Evolutionary conservation across 108 stramenopile genomes (phyloP).

Genomic region (Chaetoceros tenuissimus): DNA sequence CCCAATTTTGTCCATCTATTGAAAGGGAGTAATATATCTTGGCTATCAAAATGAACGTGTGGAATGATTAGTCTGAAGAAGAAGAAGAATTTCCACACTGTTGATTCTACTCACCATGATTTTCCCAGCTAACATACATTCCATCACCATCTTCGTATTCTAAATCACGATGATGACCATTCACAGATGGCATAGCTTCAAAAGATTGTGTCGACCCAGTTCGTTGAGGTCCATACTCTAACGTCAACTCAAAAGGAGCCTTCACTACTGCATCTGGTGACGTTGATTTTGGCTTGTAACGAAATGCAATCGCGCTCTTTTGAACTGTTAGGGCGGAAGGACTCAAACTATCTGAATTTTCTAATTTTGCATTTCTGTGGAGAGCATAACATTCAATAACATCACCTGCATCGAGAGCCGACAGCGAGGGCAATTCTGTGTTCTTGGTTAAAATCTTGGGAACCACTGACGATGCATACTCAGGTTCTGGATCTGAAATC

Average conservation of each 20-base stretch:
- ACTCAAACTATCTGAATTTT: slow-evolving; percentile 16
- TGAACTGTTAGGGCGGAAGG: slow-evolving; percentile 8
- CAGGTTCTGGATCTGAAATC: too few species aligned
- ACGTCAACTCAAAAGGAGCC: slow-evolving; percentile 51
- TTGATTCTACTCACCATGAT: slow-evolving; percentile 67
- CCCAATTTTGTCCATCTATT: slow-evolving; percentile 9
- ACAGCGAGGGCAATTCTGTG: not conserved
- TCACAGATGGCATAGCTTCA: slow-evolving; percentile 51
- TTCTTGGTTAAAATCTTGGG: not conserved
- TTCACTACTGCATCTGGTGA: not conserved
- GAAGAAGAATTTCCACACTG: too few species aligned
- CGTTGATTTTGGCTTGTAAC: slow-evolving; percentile 13
- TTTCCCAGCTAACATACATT: slow-evolving; percentile 58
- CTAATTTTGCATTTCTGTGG: slow-evolving; percentile 43
- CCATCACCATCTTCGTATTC: slow-evolving; percentile 4
- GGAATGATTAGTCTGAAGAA: too few species aligned
- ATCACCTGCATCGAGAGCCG: slow-evolving; percentile 70
- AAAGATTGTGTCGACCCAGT: slow-evolving; percentile 32
- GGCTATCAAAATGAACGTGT: slow-evolving; percentile 31
- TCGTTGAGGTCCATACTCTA: slow-evolving; percentile 79
- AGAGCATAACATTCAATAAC: slow-evolving; percentile 73
- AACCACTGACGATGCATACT: too few species aligned
- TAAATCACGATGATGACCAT: slow-evolving; percentile 4
- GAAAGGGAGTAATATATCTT: slow-evolving; percentile 2
- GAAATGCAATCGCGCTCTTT: slow-evolving; percentile 39